Conservation (phyloP, 2,329 filamentous ascomycete genomes). For the Cladobotryum mycophilum region DNA sequence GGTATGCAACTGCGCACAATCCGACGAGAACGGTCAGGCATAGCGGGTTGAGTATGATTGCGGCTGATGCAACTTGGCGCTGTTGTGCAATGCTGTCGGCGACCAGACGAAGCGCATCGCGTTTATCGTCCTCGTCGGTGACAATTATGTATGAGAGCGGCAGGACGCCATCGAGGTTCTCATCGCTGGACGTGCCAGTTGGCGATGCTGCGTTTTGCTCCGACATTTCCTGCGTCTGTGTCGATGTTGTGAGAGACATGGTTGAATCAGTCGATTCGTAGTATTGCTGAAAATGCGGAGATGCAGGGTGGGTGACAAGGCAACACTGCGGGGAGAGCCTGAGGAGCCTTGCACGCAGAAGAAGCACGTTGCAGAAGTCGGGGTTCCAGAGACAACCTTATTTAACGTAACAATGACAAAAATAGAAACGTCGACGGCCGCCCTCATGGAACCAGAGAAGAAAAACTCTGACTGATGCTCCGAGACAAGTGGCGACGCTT, state of each 20-base stretch:
- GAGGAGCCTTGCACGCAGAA: neutral
- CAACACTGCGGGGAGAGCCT: neutral
- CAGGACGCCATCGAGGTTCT: slow-evolving; percentile 37
- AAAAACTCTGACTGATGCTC: neutral
- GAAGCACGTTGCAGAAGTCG: neutral
- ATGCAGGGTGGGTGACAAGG: neutral
- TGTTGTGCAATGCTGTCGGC: slow-evolving; percentile 80
- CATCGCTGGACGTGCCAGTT: slow-evolving; percentile 1
- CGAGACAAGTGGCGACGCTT: neutral
- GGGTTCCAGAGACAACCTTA: slow-evolving; percentile 7
- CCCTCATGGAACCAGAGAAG: neutral
- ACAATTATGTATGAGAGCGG: slow-evolving; percentile 55
- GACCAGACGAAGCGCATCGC: slow-evolving; percentile 63
- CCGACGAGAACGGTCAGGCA: slow-evolving; percentile 40
- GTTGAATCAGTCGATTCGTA: neutral
- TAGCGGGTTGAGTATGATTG: slow-evolving; percentile 58
- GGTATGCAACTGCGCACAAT: slow-evolving; percentile 35
- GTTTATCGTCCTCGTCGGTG: slow-evolving; percentile 49
- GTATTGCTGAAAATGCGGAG: neutral
- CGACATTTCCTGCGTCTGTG: slow-evolving; percentile 11
- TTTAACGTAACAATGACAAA: slow-evolving; percentile 1
- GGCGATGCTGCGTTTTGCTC: neutral
- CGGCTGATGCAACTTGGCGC: slow-evolving; percentile 58
- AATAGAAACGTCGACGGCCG: neutral
- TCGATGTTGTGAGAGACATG: slow-evolving; percentile 14